Evolutionary conservation across 495 filamentous ascomycete genomes (phyloP), one percentile per base, ranked within the genome.

Genomic region (Aspergillus sparsus): DNA sequence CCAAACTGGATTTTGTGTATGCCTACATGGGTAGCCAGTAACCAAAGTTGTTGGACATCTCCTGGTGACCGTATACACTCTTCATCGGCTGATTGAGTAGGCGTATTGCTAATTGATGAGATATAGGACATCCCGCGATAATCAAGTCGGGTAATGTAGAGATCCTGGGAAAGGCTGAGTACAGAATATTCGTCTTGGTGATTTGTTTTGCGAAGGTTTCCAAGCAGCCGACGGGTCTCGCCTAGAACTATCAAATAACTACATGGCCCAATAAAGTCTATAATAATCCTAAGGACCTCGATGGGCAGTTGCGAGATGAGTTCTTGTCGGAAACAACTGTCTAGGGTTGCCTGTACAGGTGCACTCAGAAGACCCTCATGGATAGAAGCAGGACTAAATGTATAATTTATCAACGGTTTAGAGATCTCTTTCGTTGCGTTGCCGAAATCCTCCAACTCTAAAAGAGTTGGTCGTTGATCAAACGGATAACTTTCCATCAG

Each of bases 161-260:
- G 44, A 18, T 47, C 44, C 44, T 47, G 5, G 44, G n/a, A 47
- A 16, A 47, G 44, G 44, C 44, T 47, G 16, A 47, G 44, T 16
- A 16, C n/a, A 7, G 15, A 18, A 18, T 47, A 21, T 18, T 8
- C 44, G 10, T 47, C n/a, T 5, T 47, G 44, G 44, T 10, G n/a
- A 9, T 21, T 9, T 21, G n/a, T 47, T 47, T 16, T 18, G 16
- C 44, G 44, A n/a, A 47, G 44, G 27, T 47, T 47, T 16, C 27
- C 44, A 47, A 47, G 44, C 44, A 47, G 44, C 4, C 44, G 44
- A 21, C 44, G 44, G 27, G 44, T 47, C 44, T 47, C 44, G 4
- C 44, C 44, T 18, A 47, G 44, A 10, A 47, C 44, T 15, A 47
- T 47, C 16, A 47, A 9, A 21, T 47, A 47, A 9, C 44, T 21